Conservation (phyloP, 2,329 filamentous ascomycete genomes). For the Ascochyta viciae-villosae region DNA sequence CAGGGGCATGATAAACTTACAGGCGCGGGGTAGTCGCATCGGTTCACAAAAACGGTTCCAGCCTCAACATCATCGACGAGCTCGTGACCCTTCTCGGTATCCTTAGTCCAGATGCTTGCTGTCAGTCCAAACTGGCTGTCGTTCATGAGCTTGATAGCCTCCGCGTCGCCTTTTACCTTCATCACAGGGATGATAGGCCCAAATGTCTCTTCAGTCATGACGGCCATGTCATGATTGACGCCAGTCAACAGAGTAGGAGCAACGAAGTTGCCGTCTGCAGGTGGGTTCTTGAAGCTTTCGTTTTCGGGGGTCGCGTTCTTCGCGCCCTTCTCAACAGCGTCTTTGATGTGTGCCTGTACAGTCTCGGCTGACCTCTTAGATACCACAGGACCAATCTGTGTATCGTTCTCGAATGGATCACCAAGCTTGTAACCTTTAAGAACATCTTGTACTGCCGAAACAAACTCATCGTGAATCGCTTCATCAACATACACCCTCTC, state of each 20-base stretch:
- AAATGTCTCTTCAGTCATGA: slow-evolving; percentile 96
- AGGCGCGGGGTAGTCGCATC: slow-evolving; percentile 89
- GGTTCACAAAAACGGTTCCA: slow-evolving; percentile 94
- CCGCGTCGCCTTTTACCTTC: slow-evolving; percentile 80
- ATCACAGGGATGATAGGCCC: slow-evolving; percentile 90
- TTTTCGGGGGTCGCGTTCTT: slow-evolving; percentile 85
- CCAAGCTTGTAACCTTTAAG: slow-evolving; percentile 81
- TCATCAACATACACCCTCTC: slow-evolving; percentile 92
- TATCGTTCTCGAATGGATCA: slow-evolving; percentile 80
- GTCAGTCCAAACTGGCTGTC: slow-evolving; percentile 93
- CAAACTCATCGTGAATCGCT: slow-evolving; percentile 81
- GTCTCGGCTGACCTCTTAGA: slow-evolving; percentile 78
- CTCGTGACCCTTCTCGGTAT: slow-evolving; percentile 75
- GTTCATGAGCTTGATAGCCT: slow-evolving; percentile 88
- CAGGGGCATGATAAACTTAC: slow-evolving; percentile 62
- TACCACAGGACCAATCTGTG: slow-evolving; percentile 87
- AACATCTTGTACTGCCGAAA: slow-evolving; percentile 79
- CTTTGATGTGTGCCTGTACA: slow-evolving; percentile 80
- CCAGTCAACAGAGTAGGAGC: slow-evolving; percentile 81
- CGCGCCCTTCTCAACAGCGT: slow-evolving; percentile 83
- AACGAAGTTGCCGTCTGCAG: slow-evolving; percentile 85
- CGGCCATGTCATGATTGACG: slow-evolving; percentile 81
- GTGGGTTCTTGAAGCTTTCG: slow-evolving; percentile 73
- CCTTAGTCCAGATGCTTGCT: slow-evolving; percentile 97
- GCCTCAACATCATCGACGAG: slow-evolving; percentile 84